Evolutionary conservation across 345 rosid species (phyloP), one percentile per base, ranked within the genome.

Genomic region (Linum lewisii): DNA sequence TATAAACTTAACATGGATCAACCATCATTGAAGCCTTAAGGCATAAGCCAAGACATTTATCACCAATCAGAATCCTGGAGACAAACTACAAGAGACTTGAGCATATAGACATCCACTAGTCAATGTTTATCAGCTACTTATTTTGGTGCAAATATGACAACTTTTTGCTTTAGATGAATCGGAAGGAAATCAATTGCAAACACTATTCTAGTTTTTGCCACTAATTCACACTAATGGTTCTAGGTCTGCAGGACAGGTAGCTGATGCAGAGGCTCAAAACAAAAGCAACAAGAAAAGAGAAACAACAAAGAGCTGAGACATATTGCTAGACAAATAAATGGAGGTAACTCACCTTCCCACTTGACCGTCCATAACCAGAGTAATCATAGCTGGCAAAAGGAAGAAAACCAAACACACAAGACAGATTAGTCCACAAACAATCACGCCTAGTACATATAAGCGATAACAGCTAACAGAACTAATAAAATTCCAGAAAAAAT

Each of bases 281-380:
- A 34, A 21, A 23, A 5, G 44, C 6, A 21, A 38, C 6, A 10
- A 9, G 10, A 2, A 0, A 25, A 57, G 50, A 21, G 42, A 16
- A 13, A 29, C 13, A 36, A 47, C 18, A 21, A 5, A 61, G 9
- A 25, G 21, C 4, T 23, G 47, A 21, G 44, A 38, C 9, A 37
- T 22, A 7, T 42, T 6, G 16, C 2, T 23, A 11, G 13, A 24
- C 24, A 51, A 3, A 42, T 11, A 34, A 34, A 34, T 8, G 45
- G 38, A n/a, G 23, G 45, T 61, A 58, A 50, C 81, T 37, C 54
- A 92, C 96, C 96, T 88, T 87, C 69, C 98, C 98, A 23, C 82
- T 84, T 54, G 98, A 92, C 62, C 78, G 96, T 66, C 98, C 98
- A 63, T 92, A 92, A 58, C 98, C 97, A 61, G 98, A 92, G 70